Base-by-base conservation (phyloP, 345 rosid species). In the Hevea brasiliensis region DNA sequence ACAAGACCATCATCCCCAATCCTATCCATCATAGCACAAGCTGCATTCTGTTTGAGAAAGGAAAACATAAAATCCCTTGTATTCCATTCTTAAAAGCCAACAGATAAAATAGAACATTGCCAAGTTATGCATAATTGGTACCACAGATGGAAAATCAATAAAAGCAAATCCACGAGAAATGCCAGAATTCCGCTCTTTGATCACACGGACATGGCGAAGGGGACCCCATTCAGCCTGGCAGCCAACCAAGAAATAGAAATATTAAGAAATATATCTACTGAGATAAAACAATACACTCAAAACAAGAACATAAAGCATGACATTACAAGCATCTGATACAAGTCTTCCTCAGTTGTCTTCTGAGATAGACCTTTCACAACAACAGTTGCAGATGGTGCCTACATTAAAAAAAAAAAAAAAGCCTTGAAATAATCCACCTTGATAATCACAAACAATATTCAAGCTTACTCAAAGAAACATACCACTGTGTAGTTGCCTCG, bases 141-240 rank as follows among this genome's bases (percentile, higher is more conserved):
- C 99, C 94, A 84, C 90, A 4, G 99, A 87, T 67, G 94, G 96
- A 81, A 95, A 95, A 81, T 95, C 98, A 62, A 95, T 82, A 76
- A 95, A 95, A 61, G 99, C 97, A 87, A 93, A 91, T 68, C 99
- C 99, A 71, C 97, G 98, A 61, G 98, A 91, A 70, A 88, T 51
- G 64, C 99, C 99, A 71, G 98, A 89, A 84, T 70, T 84, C 75
- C 92, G 78, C 84, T 95, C 98, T 76, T 90, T 94, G 76, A 95
- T 93, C 59, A 95, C 91, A 54, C 98, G 97, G 15, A 92, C 98
- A 85, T 91, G 84, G 47, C 96, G 90, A 81, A 95, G 91, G 14
- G 98, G 99, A 64, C 94, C 99, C 98, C 98, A 95, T 72, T 91
- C 96, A 81, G 93, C 96, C 99, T 95, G 61, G 72, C 65, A 67